Base-by-base conservation (phyloP, 148 eudicot genomes). In the Camellia sinensis region DNA sequence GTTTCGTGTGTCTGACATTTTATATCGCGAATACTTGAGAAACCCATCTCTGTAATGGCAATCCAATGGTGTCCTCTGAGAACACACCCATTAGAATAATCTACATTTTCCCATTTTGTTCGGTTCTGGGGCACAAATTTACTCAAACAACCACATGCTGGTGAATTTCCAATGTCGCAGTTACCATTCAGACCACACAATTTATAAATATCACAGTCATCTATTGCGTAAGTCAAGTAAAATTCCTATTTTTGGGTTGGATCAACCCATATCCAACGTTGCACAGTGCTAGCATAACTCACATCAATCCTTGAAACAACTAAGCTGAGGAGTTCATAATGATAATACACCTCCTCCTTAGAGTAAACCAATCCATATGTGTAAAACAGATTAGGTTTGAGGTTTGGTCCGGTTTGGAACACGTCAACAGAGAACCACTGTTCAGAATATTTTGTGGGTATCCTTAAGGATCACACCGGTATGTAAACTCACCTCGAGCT, bases 71-170 rank as follows among this genome's bases (percentile, higher is more conserved):
- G 22, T 63, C 70, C 56, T 78, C 12, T 82, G 59, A 8, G n/a
- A n/a, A 82, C 61, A 57, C 87, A 85, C 12, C 87, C 87, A 10
- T 9, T n/a, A 0, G 84, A 73, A 84, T 77, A 78, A 63, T 84
- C 82, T 1, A 52, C 66, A 4, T 46, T 40, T 29, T 0, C 60
- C 87, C 87, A 85, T 4, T 79, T 67, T 54, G 62, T 56, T 0
- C 45, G 67, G 44, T 45, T 57, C 18, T 21, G 61, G 0, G 87
- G 84, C 50, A 64, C 81, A n/a, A 74, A 85, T 74, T 82, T 75
- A 15, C 59, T 61, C 44, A 85, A 65, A 44, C 87, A 85, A 5
- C 64, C 77, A 40, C 87, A 85, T 2, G 43, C 54, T 1, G 79
- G 84, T 1, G 77, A 74, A 5, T 60, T 79, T 18, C 14, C 43